A percentile compares a stretch with the other conserved stretches of the same genome.
Conservation (phyloP, 108 stramenopile genomes). For the Thalassiosira profunda region DNA sequence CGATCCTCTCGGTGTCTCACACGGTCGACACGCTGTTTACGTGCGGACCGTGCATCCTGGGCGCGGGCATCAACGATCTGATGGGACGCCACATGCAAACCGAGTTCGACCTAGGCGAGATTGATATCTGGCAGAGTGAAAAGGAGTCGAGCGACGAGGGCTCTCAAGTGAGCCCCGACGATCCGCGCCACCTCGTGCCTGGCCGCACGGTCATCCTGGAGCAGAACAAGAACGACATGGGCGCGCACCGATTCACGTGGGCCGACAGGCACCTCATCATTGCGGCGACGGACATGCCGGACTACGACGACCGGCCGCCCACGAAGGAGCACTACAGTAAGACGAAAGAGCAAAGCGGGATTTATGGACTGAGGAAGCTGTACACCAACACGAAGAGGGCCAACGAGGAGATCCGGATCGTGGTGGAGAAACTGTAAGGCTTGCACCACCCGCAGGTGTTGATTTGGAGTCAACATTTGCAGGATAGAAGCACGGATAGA, state of each 20-base stretch:
- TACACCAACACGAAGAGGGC: slow-evolving; percentile 51
- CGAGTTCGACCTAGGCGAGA: slow-evolving; percentile 51
- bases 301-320: slow-evolving; percentile 65
- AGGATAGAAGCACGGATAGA: too few relatives aligned
- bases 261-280: slow-evolving; percentile 58
- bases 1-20: slow-evolving; percentile 46
- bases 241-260: slow-evolving; percentile 69
- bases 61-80: slow-evolving; percentile 53
- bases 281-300: slow-evolving; percentile 72
- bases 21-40: slow-evolving; percentile 64
- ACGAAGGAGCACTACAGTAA: slow-evolving; percentile 63
- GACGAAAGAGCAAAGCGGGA: slow-evolving; percentile 50
- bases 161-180: not conserved
- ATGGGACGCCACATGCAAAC: slow-evolving; percentile 55
- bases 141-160: not conserved
- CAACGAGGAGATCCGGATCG: slow-evolving; percentile 62
- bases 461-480: slow-evolving; percentile 32
- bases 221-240: slow-evolving; percentile 71
- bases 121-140: slow-evolving; percentile 26
- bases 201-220: slow-evolving; percentile 65
- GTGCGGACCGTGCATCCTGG: slow-evolving; percentile 68
- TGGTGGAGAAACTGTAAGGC: slow-evolving; percentile 41
- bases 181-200: slow-evolving; percentile 31
- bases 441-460: not conserved
- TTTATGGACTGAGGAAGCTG: slow-evolving; percentile 58